Evolutionary conservation across 2,329 filamentous ascomycete species (phyloP).

Genomic region (Aspergillus spinulosporus): DNA sequence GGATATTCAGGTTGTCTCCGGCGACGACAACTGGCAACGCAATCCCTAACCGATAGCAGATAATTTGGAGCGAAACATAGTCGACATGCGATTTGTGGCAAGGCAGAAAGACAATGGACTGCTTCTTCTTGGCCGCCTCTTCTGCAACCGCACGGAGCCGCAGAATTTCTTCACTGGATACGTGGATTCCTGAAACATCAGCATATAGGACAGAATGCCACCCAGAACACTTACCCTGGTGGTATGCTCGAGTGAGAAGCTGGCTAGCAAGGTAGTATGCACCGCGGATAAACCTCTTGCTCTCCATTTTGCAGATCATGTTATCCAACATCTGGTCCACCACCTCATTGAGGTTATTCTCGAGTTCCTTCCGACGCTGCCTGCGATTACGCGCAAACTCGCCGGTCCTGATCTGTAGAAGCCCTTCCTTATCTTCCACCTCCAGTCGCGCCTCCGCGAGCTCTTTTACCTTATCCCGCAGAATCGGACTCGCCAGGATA

Average conservation of each 20-base stretch:
- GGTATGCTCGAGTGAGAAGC: constrained; percentile 86
- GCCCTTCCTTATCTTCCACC: constrained; percentile 74
- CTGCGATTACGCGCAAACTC: constrained; percentile 32
- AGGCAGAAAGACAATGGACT: constrained; percentile 93
- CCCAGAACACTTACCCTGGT: constrained; percentile 64
- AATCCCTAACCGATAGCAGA: constrained; percentile 90
- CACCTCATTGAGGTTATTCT: constrained; percentile 73
- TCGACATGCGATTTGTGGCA: constrained; percentile 95
- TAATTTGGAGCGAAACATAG: constrained; percentile 90
- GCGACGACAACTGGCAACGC: constrained; percentile 88
- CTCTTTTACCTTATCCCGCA: constrained; percentile 72
- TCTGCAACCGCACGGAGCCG: constrained; percentile 79
- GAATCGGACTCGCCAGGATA: constrained; percentile 72
- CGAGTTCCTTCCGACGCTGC: constrained; percentile 58
- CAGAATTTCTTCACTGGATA: constrained; percentile 90
- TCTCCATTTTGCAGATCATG: constrained; percentile 99
- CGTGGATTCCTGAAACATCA: constrained; percentile 67
- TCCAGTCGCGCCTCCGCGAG: constrained; percentile 72
- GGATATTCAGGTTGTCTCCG: constrained; percentile 95
- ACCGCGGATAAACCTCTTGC: constrained; percentile 83
- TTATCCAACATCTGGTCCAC: constrained; percentile 83
- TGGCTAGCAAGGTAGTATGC: constrained; percentile 90
- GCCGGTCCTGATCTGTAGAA: constrained; percentile 51
- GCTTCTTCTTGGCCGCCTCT: constrained; percentile 78
- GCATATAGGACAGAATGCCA: neutral